Conservation (phyloP, 164 flowering plant genomes). For the Tetracentron sinense region DNA sequence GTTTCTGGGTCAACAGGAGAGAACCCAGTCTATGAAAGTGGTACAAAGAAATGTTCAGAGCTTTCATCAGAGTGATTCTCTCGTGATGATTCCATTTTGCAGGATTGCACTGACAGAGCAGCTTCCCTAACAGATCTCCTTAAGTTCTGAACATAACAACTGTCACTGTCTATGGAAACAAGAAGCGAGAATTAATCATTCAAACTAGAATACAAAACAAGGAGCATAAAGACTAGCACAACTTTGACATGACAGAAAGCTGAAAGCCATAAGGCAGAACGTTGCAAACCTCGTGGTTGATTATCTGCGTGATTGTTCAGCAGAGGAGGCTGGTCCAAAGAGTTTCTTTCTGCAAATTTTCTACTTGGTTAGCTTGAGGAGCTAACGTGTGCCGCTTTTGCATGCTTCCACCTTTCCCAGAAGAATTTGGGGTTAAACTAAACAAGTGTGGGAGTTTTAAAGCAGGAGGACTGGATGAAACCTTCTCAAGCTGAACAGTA, state of each 20-base stretch:
- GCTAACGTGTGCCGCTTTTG: slow-evolving; percentile 49
- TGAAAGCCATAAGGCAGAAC: not conserved
- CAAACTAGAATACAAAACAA: not conserved
- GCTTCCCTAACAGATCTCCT: slow-evolving; percentile 93
- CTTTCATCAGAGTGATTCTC: slow-evolving; percentile 66
- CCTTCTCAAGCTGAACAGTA: slow-evolving; percentile 64
- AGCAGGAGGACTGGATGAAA: slow-evolving; percentile 63
- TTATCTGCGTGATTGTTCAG: slow-evolving; percentile 43
- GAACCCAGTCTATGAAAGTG: slow-evolving; percentile 54
- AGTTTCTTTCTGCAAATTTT: slow-evolving; percentile 45
- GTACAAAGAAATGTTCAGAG: slow-evolving; percentile 77
- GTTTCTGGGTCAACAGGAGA: slow-evolving; percentile 42
- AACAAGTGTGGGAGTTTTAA: slow-evolving; percentile 90
- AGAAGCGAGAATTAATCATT: slow-evolving; percentile 16
- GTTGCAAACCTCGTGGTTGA: slow-evolving; percentile 54
- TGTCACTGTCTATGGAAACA: slow-evolving; percentile 50
- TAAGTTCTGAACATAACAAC: slow-evolving; percentile 56
- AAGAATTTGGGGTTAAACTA: slow-evolving; percentile 79
- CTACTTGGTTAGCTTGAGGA: slow-evolving; percentile 49
- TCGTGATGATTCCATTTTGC: slow-evolving; percentile 51
- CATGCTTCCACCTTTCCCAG: slow-evolving; percentile 60
- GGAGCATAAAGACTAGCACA: not conserved
- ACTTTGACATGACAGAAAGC: not conserved
- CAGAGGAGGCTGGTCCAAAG: slow-evolving; percentile 38
- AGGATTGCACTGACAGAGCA: slow-evolving; percentile 56